Evolutionary conservation across 805 yeast genomes (phyloP), one percentile per base, ranked within the genome.

Genomic region (Kluyveromyces nonfermentans): DNA sequence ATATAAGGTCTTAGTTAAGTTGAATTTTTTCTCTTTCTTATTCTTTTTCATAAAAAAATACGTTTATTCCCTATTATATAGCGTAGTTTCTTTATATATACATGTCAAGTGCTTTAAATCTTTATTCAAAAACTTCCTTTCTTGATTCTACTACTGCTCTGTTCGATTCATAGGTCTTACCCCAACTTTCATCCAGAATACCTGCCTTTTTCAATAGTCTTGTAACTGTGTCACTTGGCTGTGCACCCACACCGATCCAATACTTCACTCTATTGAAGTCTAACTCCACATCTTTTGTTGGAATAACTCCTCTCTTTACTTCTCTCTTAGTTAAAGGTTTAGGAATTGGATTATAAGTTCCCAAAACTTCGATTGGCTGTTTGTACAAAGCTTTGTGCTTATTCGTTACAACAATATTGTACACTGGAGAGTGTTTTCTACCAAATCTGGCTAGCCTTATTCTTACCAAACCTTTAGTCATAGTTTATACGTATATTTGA

Each of bases 191-290:
- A 22, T 51, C 55, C 35, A 62, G 45, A 45, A 77, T 75, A 47
- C 96, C 88, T 37, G 85, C 87, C 62, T 81, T 86, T 59, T 78
- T 80, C 60, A 93, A 75, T 42, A 93, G 67, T 51, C 78, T 78
- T 2, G 78, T 74, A 10, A 90, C 95, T 3, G 93, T 70, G 36
- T 83, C 88, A 19, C 90, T 79, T 6, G 96, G 95, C 60, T 85
- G 95, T 1, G 97, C 97, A 10, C 98, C 98, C 16, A 87, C 95
- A 55, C 96, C 95, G 31, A 93, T 69, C 98, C 98, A 93, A 65
- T 93, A 93, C 63, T 87, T 87, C 5, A 96, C 78, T 55, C 96
- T 78, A 50, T 79, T 78, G 59, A 93, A 88, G 60, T 93, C 97
- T 32, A 93, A 68, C 52, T 80, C 75, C 34, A 90, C 76, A 52